phyloP scores from a whole-genome alignment of 805 yeast species.

The Zygoascus ofunaensis region DNA sequence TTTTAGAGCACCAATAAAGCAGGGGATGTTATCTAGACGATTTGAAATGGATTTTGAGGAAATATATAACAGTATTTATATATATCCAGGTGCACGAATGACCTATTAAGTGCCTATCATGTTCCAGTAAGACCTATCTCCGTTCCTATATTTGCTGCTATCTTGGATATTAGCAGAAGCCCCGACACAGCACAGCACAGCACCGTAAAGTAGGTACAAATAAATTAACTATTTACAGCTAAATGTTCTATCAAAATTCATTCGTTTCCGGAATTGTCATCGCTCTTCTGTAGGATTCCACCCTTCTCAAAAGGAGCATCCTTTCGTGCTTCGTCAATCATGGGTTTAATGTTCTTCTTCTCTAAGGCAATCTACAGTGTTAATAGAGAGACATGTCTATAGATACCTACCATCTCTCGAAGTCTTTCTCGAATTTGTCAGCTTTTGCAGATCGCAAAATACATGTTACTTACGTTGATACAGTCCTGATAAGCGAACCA shows the following conservation, averaged over 20 bases:
- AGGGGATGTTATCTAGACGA: too few species aligned
- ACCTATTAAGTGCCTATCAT: too few species aligned
- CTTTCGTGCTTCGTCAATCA: slow-evolving; percentile 79
- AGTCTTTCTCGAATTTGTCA: not conserved
- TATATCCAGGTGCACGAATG: too few species aligned
- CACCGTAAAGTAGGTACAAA: not conserved
- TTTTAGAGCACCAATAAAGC: too few species aligned
- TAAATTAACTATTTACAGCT: not conserved
- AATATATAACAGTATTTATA: too few species aligned
- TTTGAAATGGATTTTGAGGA: too few species aligned
- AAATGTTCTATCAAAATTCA: too few species aligned
- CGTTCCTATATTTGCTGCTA: too few species aligned
- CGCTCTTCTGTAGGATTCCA: slow-evolving; percentile 12
- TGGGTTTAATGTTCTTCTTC: slow-evolving; percentile 67
- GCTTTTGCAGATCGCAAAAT: not conserved
- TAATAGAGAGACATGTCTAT: slow-evolving; percentile 4
- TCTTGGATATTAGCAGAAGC: too few species aligned
- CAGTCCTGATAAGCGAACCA: slow-evolving; percentile 90
- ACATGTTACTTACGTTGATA: slow-evolving; percentile 44
- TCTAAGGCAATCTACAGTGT: slow-evolving; percentile 40
- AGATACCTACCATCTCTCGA: not conserved
- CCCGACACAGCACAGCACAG: too few species aligned
- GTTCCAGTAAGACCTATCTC: too few species aligned
- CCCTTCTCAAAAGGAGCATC: slow-evolving; percentile 75
- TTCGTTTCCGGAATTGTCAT: slow-evolving; percentile 5